Conservation (phyloP, 441 rosid genomes). For the Erodium trifolium region DNA sequence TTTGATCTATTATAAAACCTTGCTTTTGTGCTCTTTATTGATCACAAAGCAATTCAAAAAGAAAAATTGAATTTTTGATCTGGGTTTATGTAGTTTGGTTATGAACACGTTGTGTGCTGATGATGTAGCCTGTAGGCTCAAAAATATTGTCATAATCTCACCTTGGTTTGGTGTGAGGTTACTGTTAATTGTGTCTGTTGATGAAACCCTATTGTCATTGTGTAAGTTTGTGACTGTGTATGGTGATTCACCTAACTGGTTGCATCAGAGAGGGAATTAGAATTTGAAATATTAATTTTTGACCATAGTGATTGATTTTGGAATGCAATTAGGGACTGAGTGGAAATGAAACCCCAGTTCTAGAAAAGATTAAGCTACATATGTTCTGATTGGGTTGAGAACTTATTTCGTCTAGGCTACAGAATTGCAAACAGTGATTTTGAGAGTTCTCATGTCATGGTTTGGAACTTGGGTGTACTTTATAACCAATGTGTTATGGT, state of each 20-base stretch:
- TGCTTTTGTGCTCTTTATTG: background rate
- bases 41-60: too few relatives aligned
- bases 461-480: background rate
- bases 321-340: background rate
- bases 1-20: background rate
- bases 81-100: background rate
- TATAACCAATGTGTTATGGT: background rate
- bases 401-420: conserved; percentile 1
- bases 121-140: background rate
- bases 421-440: background rate
- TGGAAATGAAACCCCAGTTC: background rate
- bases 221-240: background rate
- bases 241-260: too few relatives aligned
- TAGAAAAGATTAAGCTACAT: background rate
- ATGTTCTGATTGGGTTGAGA: background rate
- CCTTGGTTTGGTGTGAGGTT: background rate
- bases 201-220: background rate
- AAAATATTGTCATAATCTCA: background rate
- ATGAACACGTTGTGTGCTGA: background rate
- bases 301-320: background rate
- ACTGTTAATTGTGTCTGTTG: background rate
- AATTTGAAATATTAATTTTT: background rate
- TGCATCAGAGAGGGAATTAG: background rate
- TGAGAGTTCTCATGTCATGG: background rate
- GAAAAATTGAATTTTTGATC: background rate